Base-by-base conservation (phyloP, 306 rosid species). In the Cicer yamashitae region DNA sequence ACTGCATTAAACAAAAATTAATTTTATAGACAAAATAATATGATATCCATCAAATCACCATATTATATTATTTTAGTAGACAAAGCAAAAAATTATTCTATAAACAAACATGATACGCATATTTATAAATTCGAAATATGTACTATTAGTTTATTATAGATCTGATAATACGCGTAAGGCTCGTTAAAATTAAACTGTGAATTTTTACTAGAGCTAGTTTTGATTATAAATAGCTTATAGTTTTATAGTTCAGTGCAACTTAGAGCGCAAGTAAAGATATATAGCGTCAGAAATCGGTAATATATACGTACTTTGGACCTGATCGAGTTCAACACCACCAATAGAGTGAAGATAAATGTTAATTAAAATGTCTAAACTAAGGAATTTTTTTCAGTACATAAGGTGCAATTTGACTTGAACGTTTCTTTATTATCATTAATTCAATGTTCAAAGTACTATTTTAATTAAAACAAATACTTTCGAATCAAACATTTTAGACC, bases 361-460 rank as follows among this genome's bases (percentile, higher is more conserved):
- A 37, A 76, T 17, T 15, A 50, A 68, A 46, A 46, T 43, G 71
- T 64, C 63, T 8, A 46, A 76, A 22, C 45, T 14, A n/a, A 6
- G 1, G 60, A 61, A 54, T 43, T 52, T 14, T 34, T 56, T 22
- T 20, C 45, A 9, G 7, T 13, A 30, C 5, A 25, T 30, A 54
- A 62, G 37, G 65, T 56, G 37, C 44, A 53, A 60, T 25, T 75
- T 75, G 86, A 83, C 86, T 79, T 79, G 70, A 78, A 73, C 69
- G 30, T 3, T 46, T 78, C 71, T 17, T 15, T 4, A 51, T 12
- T 52, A 44, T 30, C 34, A 30, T 30, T 10, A 44, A 17, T 80
- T 84, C 82, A 76, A 77, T 62, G 58, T 77, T 84, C 79, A 77
- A 81, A 30, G 5, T 30, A 81, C 50, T 15, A 46, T n/a, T 58